Evolutionary conservation across 257 asterid species (phyloP).

Genomic region (Misopates orontium): DNA sequence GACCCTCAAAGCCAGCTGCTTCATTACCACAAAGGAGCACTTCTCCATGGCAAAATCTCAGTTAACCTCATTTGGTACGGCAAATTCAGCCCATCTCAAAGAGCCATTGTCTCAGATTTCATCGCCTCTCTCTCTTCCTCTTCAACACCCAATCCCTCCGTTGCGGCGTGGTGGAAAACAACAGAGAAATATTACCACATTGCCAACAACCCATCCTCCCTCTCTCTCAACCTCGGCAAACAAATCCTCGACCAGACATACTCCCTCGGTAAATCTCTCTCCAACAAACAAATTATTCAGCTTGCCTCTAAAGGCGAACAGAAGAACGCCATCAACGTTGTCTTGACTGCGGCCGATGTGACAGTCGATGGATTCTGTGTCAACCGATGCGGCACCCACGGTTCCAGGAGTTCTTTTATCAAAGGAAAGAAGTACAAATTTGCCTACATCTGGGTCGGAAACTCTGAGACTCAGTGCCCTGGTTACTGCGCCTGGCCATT

Average conservation of each 20-base stretch:
- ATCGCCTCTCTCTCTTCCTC: conserved; percentile 41
- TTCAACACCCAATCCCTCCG: conserved; percentile 52
- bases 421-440: conserved; percentile 45
- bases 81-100: conserved; percentile 49
- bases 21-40: conserved; percentile 51
- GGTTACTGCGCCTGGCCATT: conserved; percentile 79
- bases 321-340: conserved; percentile 54
- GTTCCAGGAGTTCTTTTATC: conserved; percentile 29
- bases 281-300: conserved; percentile 45
- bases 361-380: conserved; percentile 63
- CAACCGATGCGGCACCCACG: conserved; percentile 66
- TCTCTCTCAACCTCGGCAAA: conserved; percentile 42
- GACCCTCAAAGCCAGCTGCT: conserved; percentile 34
- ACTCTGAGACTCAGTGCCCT: conserved; percentile 59
- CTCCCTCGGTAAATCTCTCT: conserved; percentile 58
- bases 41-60: conserved; percentile 43
- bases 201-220: conserved; percentile 40
- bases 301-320: conserved; percentile 63
- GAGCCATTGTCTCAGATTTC: conserved; percentile 48
- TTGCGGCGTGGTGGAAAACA: conserved; percentile 70
- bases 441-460: conserved; percentile 77
- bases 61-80: conserved; percentile 54
- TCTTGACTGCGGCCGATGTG: conserved; percentile 57
- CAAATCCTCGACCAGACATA: conserved; percentile 43
- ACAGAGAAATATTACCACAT: conserved; percentile 60